Evolutionary conservation across 768 basidiomycete genomes (phyloP).

Genomic region (Tulasnella sp.): DNA sequence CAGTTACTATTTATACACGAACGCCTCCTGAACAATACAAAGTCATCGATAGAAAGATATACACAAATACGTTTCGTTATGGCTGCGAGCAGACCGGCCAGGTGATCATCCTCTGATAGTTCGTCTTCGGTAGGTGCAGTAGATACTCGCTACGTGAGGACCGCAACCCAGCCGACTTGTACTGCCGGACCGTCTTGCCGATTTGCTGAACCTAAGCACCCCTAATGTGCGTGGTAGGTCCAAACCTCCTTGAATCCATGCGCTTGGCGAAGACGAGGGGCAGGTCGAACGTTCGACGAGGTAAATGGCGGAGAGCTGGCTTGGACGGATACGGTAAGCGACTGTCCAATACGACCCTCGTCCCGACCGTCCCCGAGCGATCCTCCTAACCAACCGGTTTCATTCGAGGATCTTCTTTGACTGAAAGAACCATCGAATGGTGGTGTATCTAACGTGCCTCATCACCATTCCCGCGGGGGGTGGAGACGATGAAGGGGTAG

Average conservation of each 20-base stretch:
- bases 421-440: neutral
- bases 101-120: neutral
- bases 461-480: neutral
- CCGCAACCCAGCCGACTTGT: neutral
- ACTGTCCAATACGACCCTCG: neutral
- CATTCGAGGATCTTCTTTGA: neutral
- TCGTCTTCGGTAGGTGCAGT: neutral
- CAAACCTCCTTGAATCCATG: neutral
- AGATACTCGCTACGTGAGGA: neutral
- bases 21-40: too few relatives aligned
- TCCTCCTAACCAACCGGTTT: neutral
- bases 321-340: neutral
- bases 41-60: too few relatives aligned
- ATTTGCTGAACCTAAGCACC: neutral
- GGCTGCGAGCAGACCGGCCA: too few relatives aligned
- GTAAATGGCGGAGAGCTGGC: neutral
- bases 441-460: neutral
- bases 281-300: neutral
- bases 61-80: too few relatives aligned
- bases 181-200: neutral
- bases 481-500: neutral
- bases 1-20: too few relatives aligned
- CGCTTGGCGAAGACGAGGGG: neutral
- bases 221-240: neutral
- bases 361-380: conserved; percentile 5